Base-by-base conservation (phyloP, 208 protist species). In the Porcisia hertigi region DNA sequence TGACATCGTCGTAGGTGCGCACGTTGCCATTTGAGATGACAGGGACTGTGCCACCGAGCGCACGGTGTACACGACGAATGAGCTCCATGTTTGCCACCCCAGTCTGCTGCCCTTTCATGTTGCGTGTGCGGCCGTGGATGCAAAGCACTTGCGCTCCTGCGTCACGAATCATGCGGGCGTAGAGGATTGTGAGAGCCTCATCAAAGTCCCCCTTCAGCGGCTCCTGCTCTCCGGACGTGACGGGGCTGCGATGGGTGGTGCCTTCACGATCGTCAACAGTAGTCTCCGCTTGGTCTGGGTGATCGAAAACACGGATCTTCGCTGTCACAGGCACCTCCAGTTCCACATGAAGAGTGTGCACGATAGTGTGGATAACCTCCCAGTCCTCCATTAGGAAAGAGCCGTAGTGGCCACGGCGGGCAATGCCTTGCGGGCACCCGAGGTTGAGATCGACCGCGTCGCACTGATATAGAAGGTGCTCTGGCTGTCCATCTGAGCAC, bases 391-490 rank as follows among this genome's bases (percentile, higher is more conserved):
- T 96, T 16, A 98, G 84, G 72, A 97, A 98, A 12, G 91, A 86
- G 54, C 97, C 95, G 83, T 98, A 98, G 82, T 94, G 80, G 3
- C 97, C 96, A 36, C 91, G 93, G 57, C 90, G 79, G 54, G 97
- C 96, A 60, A 98, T 98, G 41, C 92, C 88, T 76, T 98, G 95
- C n/a, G 96, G 96, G 73, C 97, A 98, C 67, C 94, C 95, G 18
- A 98, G 81, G 66, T 98, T 98, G 45, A 98, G 58, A 64, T 98
- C 94, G 34, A 98, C 86, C 2, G 93, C 96, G 76, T 96, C 93
- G 73, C 93, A 97, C 60, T 88, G 71, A 63, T 87, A 89, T 39
- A 82, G 43, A n/a, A 71, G 41, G 62, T 75, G 80, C 52, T 36
- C 60, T 41, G 16, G 6, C 23, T 60, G 25, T 9, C 47, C 9